Conservation (phyloP, 1,284 basidiomycete genomes). For the Cystobasidium pallidum region DNA sequence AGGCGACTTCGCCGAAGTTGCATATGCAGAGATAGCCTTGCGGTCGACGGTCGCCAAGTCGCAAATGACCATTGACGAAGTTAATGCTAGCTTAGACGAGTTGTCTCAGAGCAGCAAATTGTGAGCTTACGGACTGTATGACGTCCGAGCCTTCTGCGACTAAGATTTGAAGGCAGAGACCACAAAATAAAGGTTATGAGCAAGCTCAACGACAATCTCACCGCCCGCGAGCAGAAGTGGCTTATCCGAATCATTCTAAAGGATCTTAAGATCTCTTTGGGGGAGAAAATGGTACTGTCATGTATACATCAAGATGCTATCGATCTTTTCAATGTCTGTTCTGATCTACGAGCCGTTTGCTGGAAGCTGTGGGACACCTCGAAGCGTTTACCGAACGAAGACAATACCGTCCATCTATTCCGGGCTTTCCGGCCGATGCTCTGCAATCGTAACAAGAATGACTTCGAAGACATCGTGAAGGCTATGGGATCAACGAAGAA, state of each 20-base stretch:
- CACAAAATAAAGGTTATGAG: conserved; percentile 73
- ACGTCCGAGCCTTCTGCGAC: conserved; percentile 10
- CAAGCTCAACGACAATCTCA: conserved; percentile 73
- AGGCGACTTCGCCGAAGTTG: conserved; percentile 82
- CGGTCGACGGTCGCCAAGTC: conserved; percentile 75
- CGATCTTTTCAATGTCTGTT: conserved; percentile 89
- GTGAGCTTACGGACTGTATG: conserved; percentile 59
- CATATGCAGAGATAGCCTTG: conserved; percentile 79
- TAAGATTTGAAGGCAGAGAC: conserved; percentile 61
- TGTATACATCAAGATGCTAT: conserved; percentile 89
- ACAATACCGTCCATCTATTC: conserved; percentile 78
- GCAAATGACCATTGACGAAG: conserved; percentile 74
- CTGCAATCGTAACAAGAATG: conserved; percentile 72
- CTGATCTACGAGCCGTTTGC: conserved; percentile 86
- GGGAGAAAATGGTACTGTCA: conserved; percentile 79
- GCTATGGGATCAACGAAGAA: conserved; percentile 63
- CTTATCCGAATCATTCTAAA: conserved; percentile 89
- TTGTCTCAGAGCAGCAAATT: conserved; percentile 66
- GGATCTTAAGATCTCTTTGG: conserved; percentile 60
- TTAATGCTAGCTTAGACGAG: conserved; percentile 78
- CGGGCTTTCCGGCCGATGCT: conserved; percentile 88
- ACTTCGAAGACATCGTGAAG: conserved; percentile 77
- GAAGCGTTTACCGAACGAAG: conserved; percentile 58
- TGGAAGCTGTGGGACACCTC: conserved; percentile 61
- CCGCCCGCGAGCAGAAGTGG: conserved; percentile 85